These are phyloP conservation scores for Pleurotus pulmonarius DNA, from an alignment of 768 basidiomycete genomes.

Conservation along the genomic window DNA sequence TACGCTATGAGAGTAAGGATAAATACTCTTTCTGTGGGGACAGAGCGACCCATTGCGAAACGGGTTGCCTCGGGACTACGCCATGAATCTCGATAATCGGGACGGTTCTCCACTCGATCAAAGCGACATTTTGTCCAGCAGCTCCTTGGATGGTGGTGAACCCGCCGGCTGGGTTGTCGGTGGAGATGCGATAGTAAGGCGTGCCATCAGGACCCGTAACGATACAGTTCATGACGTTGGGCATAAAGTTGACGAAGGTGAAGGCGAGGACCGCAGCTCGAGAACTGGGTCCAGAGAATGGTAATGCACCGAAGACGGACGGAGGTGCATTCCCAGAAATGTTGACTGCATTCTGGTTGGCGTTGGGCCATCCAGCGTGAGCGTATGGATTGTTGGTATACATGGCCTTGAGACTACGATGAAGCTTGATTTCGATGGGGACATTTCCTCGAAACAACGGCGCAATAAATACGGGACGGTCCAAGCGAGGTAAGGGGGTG, in stretches of 20 bases:
- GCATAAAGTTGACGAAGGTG: conserved; percentile 44
- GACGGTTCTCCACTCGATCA: conserved; percentile 54
- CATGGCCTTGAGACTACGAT: conserved; percentile 1
- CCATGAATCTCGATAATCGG: conserved; percentile 52
- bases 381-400: conserved; percentile 30
- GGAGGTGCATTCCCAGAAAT: conserved; percentile 27
- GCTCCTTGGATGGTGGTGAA: conserved; percentile 53
- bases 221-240: conserved; percentile 51
- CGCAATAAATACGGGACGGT: no score
- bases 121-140: conserved; percentile 42
- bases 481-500: no score
- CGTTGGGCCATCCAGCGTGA: conserved; percentile 12
- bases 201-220: conserved; percentile 49
- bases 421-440: no score
- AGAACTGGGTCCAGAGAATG: conserved; percentile 37
- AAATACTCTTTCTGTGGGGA: conserved; percentile 32
- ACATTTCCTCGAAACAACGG: no score
- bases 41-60: conserved; percentile 51
- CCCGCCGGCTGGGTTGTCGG: conserved; percentile 44
- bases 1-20: conserved; percentile 28
- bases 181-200: conserved; percentile 44
- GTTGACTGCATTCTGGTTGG: conserved; percentile 20
- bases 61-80: conserved; percentile 40
- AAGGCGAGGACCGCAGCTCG: conserved; percentile 32
- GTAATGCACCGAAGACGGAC: conserved; percentile 62